Percentiles rank a stretch among this genome's conserved stretches.
Conservation (phyloP, 768 basidiomycete genomes). For the Suillus lakei region DNA sequence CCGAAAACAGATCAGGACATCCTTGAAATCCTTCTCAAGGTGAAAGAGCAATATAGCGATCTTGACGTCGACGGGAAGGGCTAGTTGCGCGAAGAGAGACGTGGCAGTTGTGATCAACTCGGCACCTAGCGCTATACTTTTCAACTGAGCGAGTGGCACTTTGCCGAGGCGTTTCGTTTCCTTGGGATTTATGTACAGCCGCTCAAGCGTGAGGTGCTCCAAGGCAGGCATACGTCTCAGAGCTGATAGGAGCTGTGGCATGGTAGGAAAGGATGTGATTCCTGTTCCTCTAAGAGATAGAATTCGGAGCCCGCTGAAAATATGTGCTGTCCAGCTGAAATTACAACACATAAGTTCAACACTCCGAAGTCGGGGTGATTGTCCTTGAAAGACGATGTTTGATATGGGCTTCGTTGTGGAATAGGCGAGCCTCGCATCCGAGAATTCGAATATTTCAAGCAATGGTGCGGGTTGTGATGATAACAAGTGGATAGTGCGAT, state of each 20-base stretch:
- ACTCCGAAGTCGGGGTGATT: constrained; percentile 39
- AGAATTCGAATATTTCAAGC: constrained; percentile 35
- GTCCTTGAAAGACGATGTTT: constrained; percentile 32
- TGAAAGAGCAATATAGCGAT: too few species aligned
- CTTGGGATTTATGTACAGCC: too few species aligned
- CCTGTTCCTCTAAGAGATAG: constrained; percentile 40
- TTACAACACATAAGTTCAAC: constrained; percentile 40
- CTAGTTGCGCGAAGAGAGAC: too few species aligned
- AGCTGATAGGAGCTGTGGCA: constrained; percentile 32
- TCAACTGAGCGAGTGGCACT: too few species aligned
- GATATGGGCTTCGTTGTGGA: constrained; percentile 26
- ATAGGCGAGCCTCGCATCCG: constrained; percentile 23
- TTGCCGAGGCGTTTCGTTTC: too few species aligned
- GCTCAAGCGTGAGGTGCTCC: constrained; percentile 38
- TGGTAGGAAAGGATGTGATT: constrained; percentile 20
- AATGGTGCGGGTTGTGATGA: constrained; percentile 32
- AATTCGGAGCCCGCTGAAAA: constrained; percentile 39
- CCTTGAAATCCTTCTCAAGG: too few species aligned
- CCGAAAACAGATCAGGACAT: too few species aligned
- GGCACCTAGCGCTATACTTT: too few species aligned
- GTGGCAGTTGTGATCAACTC: too few species aligned
- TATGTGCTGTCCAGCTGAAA: constrained; percentile 40
- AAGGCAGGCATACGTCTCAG: constrained; percentile 40
- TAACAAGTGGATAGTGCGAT: constrained; percentile 5
- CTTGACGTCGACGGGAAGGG: too few species aligned